Evolutionary conservation across 2,329 filamentous ascomycete species (phyloP), one percentile per base, ranked within the genome.

Genomic region (Atkinsonella hypoxylon): DNA sequence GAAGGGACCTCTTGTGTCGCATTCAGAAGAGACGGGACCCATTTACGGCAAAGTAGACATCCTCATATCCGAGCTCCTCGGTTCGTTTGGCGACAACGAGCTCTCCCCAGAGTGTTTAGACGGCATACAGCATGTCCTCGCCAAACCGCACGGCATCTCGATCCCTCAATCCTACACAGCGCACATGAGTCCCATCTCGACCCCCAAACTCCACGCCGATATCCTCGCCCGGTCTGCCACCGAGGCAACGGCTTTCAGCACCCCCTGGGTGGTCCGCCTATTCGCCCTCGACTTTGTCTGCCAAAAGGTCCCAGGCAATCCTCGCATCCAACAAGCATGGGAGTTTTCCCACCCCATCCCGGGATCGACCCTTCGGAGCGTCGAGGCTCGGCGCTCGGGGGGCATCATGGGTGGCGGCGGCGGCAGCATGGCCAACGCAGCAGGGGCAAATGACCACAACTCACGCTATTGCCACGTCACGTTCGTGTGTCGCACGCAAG

Each of bases 61-160:
- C 50, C 72, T 98, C 3, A 82, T 98, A 30, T 96, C 90, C 2
- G 93, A 98, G 67, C 79, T 98, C 0, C 79, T 98, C 0, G 93
- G 89, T 38, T 96, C 90, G 2, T 98, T 97, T 63, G 93, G 84
- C 22, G 93, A 98, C 68, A 98, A 98, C 62, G 93, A 98, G 68
- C 79, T 98, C 10, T 95, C 89, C 0, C 93, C 93, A 0, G 93
- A 98, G 70, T 98, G 93, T 61, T 76, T 98, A 11, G 93, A 98
- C 64, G 93, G 93, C 43, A 90, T 97, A 47, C 91, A 96, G 63
- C 85, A 91, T 61, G 86, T 97, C 42, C 72, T 98, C n/a, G 73
- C 79, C 11, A 73, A 85, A 0, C 75, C 77, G 1, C 80, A 91
- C 60, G 94, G 93, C 36, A 91, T 98, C 59, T 96, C 89, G 1